These are phyloP conservation scores for Vanderwaltozyma polyspora DNA, from an alignment of 805 yeast genomes.

Conservation along the genomic window DNA sequence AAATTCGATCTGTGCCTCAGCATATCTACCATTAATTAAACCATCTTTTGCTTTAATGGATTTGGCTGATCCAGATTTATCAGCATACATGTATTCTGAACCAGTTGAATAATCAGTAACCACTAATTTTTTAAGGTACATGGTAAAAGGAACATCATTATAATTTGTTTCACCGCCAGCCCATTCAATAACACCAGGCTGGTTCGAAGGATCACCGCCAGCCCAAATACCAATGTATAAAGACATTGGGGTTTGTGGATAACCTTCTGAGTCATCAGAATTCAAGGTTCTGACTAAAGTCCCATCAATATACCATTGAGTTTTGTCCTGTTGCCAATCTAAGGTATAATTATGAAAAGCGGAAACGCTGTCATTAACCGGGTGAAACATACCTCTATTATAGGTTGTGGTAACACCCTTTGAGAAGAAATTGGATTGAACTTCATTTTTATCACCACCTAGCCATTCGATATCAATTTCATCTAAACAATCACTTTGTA, in stretches of 20 bases:
- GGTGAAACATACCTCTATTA: conserved; percentile 68
- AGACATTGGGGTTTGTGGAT: conserved; percentile 86
- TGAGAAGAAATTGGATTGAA: conserved; percentile 70
- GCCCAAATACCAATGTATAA: conserved; percentile 66
- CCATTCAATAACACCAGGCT: conserved; percentile 66
- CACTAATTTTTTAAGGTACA: conserved; percentile 47
- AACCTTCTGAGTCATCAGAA: conserved; percentile 51
- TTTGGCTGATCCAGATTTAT: conserved; percentile 45
- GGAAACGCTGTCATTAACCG: conserved; percentile 41
- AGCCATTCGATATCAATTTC: conserved; percentile 84
- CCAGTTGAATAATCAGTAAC: conserved; percentile 69
- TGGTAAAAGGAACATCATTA: conserved; percentile 52
- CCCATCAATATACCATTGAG: conserved; percentile 70
- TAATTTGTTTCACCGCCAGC: conserved; percentile 69
- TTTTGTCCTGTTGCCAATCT: conserved; percentile 63
- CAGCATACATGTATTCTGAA: conserved; percentile 42
- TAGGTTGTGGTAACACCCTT: conserved; percentile 70
- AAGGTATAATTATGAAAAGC: conserved; percentile 66
- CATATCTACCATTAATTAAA: conserved; percentile 46
- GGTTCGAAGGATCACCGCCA: conserved; percentile 61
- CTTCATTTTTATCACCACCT: conserved; percentile 65
- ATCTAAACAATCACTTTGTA: conserved; percentile 77
- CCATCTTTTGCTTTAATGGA: conserved; percentile 51
- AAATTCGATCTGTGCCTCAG: conserved; percentile 34
- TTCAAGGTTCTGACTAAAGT: conserved; percentile 49